A percentile compares a stretch with the other conserved stretches of the same genome.
Evolutionary conservation across 805 yeast species (phyloP).

Genomic region (Maudiozyma bulderi): DNA sequence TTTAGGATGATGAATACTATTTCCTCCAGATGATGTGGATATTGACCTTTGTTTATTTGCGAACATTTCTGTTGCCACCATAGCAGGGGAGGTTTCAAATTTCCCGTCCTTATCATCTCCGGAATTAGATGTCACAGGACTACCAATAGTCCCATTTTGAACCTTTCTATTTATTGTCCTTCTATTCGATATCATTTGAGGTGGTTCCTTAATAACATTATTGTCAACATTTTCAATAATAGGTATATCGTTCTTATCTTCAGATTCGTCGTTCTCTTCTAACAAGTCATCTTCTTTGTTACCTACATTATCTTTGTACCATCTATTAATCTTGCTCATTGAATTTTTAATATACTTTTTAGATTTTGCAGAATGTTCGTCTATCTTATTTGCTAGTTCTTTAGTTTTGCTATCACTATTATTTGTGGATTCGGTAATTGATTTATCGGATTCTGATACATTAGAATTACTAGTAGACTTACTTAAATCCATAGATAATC

Average conservation of each 20-base stretch:
- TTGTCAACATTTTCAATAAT: not conserved
- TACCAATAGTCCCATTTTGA: not conserved
- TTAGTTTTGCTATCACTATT: not conserved
- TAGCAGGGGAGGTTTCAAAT: slow-evolving; percentile 3
- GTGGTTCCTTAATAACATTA: slow-evolving; percentile 4
- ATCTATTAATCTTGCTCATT: slow-evolving; percentile 52
- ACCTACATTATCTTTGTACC: slow-evolving; percentile 41
- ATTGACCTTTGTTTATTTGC: slow-evolving; percentile 13
- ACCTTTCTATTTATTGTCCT: slow-evolving; percentile 8
- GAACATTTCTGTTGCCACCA: slow-evolving; percentile 23
- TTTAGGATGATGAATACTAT: not conserved
- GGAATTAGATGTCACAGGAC: not conserved
- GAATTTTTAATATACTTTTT: slow-evolving; percentile 37
- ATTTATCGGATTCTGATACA: not conserved
- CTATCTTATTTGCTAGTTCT: slow-evolving; percentile 2
- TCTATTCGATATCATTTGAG: slow-evolving; percentile 27
- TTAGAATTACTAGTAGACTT: not conserved
- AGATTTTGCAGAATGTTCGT: slow-evolving; percentile 19
- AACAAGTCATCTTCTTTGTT: not conserved
- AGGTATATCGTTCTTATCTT: slow-evolving; percentile 1
- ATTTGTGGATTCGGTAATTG: slow-evolving; percentile 4
- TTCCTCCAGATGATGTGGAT: slow-evolving; percentile 1
- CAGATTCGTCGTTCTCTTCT: not conserved
- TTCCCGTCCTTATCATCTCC: not conserved
- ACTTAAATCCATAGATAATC: not conserved